Conservation (phyloP, 768 basidiomycete species). For the Naematelia aurantialba region DNA sequence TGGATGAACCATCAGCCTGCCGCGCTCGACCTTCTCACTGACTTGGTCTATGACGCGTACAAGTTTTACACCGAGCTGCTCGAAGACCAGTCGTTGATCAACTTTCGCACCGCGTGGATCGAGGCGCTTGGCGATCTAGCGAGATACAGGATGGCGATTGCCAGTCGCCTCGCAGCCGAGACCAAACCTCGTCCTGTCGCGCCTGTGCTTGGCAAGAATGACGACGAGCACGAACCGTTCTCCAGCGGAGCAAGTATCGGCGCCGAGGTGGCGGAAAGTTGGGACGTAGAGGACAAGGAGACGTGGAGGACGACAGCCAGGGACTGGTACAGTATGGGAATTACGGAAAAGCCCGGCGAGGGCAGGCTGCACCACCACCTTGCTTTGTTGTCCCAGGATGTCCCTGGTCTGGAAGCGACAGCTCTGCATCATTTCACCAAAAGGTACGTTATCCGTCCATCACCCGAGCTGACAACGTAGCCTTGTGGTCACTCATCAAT, state of each 20-base stretch:
- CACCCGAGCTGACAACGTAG: conserved; percentile 52
- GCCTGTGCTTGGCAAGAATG: conserved; percentile 50
- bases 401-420: conserved; percentile 72
- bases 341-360: conserved; percentile 85
- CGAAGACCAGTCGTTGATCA: conserved; percentile 68
- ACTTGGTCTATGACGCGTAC: conserved; percentile 93
- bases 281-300: conserved; percentile 78
- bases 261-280: conserved; percentile 68
- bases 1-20: conserved; percentile 60
- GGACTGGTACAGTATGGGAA: conserved; percentile 87
- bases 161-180: conserved; percentile 63
- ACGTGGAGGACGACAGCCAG: conserved; percentile 82
- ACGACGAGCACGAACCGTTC: conserved; percentile 53
- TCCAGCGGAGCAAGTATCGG: conserved; percentile 64
- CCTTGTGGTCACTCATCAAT: conserved; percentile 86
- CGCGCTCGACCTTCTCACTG: conserved; percentile 78
- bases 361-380: conserved; percentile 93
- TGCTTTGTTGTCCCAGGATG: conserved; percentile 79
- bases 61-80: conserved; percentile 84
- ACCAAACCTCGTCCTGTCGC: not conserved
- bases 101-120: conserved; percentile 81
- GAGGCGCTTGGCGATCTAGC: conserved; percentile 96
- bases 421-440: conserved; percentile 91
- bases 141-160: conserved; percentile 90
- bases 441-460: conserved; percentile 59